These are phyloP conservation scores for Coemansia sp. DNA, from an alignment of 192 early-diverging fungal species.

Conservation along the genomic window DNA sequence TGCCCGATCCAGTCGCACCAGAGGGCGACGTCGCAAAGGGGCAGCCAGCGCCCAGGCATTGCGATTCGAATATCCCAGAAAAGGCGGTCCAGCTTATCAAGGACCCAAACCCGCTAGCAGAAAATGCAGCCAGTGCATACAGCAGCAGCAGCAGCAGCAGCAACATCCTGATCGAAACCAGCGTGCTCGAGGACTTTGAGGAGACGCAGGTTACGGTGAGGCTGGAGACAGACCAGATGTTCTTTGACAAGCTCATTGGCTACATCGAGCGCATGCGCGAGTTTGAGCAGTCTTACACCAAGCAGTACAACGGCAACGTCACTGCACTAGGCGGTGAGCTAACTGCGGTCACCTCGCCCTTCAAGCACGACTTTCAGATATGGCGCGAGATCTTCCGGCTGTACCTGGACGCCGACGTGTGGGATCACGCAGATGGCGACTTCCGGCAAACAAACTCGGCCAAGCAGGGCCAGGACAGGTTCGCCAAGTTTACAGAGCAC, in stretches of 20 bases:
- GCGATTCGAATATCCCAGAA: not conserved
- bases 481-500: conserved; percentile 52
- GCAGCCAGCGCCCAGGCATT: not conserved
- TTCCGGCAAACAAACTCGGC: conserved; percentile 53
- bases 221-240: conserved; percentile 54
- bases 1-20: not conserved
- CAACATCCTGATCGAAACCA: conserved; percentile 16
- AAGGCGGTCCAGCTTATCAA: too few relatives aligned
- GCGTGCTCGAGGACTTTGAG: conserved; percentile 6
- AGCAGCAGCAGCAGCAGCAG: not conserved
- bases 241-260: conserved; percentile 56
- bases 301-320: conserved; percentile 56
- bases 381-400: conserved; percentile 65
- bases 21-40: not conserved
- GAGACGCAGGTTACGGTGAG: conserved; percentile 39
- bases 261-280: conserved; percentile 56
- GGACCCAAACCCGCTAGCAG: not conserved
- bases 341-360: conserved; percentile 61
- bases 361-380: conserved; percentile 70
- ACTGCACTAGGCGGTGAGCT: conserved; percentile 51
- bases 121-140: not conserved
- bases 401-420: conserved; percentile 70
- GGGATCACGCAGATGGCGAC: conserved; percentile 60
- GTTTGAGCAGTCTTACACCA: conserved; percentile 56
- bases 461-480: conserved; percentile 59